Conservation (phyloP, 805 yeast species). For the Starmera pachycereana region DNA sequence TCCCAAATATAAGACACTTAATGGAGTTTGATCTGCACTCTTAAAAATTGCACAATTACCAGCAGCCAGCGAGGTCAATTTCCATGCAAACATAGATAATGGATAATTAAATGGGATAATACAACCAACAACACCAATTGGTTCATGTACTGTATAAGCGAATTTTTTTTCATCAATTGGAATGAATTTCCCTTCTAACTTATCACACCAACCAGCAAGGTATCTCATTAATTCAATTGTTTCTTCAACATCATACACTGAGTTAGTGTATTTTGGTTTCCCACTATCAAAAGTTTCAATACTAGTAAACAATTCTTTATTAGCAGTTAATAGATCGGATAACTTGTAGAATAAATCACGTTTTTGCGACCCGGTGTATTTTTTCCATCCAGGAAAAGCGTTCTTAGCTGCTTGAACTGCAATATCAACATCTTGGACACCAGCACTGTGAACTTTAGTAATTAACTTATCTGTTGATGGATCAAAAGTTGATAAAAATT, state of each 20-base stretch:
- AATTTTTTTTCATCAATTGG: slow-evolving; percentile 48
- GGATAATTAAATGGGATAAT: slow-evolving; percentile 46
- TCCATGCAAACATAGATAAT: slow-evolving; percentile 40
- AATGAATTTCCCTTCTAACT: slow-evolving; percentile 52
- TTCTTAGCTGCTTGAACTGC: slow-evolving; percentile 44
- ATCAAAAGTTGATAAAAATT: slow-evolving; percentile 26
- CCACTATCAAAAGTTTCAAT: slow-evolving; percentile 54
- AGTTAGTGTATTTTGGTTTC: slow-evolving; percentile 41
- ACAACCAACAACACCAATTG: slow-evolving; percentile 42
- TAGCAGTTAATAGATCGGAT: slow-evolving; percentile 37
- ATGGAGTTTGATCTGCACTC: slow-evolving; percentile 40
- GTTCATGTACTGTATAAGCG: slow-evolving; percentile 43
- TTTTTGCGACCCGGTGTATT: slow-evolving; percentile 34
- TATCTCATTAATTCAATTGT: slow-evolving; percentile 47
- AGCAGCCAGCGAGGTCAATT: slow-evolving; percentile 36
- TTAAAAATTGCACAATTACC: slow-evolving; percentile 39
- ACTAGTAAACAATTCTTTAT: slow-evolving; percentile 40
- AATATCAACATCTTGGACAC: slow-evolving; percentile 38
- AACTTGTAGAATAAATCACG: slow-evolving; percentile 37
- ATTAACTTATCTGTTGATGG: slow-evolving; percentile 47
- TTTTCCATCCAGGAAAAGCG: slow-evolving; percentile 42
- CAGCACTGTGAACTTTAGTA: slow-evolving; percentile 41
- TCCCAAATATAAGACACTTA: slow-evolving; percentile 33
- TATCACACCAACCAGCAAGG: slow-evolving; percentile 71
- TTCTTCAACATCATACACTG: slow-evolving; percentile 49